Evolutionary conservation across 1,139 yeast genomes (phyloP).

Genomic region (Spathaspora sp.): DNA sequence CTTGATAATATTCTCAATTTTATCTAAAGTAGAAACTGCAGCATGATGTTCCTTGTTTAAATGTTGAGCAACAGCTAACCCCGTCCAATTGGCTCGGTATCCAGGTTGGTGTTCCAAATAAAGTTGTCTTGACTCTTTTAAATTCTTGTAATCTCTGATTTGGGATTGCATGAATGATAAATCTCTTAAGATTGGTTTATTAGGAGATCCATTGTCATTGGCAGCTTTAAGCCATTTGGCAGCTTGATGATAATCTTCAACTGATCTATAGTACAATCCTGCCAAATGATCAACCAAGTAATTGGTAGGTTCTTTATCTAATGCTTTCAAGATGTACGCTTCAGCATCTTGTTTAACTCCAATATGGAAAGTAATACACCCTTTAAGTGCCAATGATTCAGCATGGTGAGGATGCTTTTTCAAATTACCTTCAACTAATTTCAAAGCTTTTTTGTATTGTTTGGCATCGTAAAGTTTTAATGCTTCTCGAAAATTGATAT

Average conservation of each 20-base stretch:
- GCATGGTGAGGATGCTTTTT: conserved; percentile 77
- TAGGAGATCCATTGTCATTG: conserved; percentile 73
- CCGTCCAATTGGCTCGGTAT: conserved; percentile 90
- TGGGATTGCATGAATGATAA: conserved; percentile 79
- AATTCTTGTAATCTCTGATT: conserved; percentile 65
- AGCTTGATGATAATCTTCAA: conserved; percentile 72
- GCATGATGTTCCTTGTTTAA: conserved; percentile 63
- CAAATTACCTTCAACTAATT: conserved; percentile 70
- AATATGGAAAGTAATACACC: conserved; percentile 54
- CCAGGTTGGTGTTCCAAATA: conserved; percentile 80
- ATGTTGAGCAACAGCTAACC: conserved; percentile 83
- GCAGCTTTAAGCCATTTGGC: conserved; percentile 81
- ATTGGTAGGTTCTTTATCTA: conserved; percentile 53
- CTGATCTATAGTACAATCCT: conserved; percentile 77
- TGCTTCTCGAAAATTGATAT: conserved; percentile 74
- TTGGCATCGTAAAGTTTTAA: conserved; percentile 78
- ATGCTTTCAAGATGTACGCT: conserved; percentile 58
- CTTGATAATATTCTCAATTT: conserved; percentile 71
- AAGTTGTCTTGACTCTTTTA: conserved; percentile 62
- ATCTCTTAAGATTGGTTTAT: conserved; percentile 79
- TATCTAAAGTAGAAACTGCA: conserved; percentile 69
- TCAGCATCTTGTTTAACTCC: conserved; percentile 69
- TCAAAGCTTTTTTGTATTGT: conserved; percentile 84
- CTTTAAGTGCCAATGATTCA: conserved; percentile 84
- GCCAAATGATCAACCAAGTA: conserved; percentile 82